These are phyloP conservation scores for Liquidambar formosana DNA, from an alignment of 164 flowering plant genomes.

Conservation along the genomic window DNA sequence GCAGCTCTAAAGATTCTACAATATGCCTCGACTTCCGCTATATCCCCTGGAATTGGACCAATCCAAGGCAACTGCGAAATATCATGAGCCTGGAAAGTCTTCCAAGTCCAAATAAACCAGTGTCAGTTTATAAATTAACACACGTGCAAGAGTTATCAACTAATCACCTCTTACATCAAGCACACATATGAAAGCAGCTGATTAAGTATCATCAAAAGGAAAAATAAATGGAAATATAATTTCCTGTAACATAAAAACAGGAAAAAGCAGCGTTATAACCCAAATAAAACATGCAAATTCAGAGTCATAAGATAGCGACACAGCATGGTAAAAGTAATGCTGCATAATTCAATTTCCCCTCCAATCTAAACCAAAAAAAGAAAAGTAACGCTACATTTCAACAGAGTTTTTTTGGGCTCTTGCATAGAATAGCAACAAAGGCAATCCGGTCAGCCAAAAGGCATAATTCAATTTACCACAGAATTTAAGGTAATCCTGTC, in stretches of 20 bases:
- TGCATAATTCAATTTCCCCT: too few species aligned
- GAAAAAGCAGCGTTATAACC: background rate
- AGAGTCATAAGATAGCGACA: background rate
- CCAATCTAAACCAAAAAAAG: too few species aligned
- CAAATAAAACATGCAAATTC: background rate
- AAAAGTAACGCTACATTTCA: background rate
- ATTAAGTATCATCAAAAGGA: background rate
- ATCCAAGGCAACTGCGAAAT: constrained; percentile 60
- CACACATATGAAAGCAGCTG: background rate
- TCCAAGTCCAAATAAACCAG: constrained; percentile 22
- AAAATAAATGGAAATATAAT: background rate
- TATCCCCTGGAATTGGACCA: constrained; percentile 97
- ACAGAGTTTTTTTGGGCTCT: too few species aligned
- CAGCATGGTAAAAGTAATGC: background rate
- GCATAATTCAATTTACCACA: background rate
- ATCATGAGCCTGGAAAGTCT: constrained; percentile 53
- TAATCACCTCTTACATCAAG: background rate
- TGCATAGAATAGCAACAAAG: background rate
- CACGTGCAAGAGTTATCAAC: background rate
- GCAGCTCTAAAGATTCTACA: constrained; percentile 95
- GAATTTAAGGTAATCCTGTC: background rate
- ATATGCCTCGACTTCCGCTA: constrained; percentile 96
- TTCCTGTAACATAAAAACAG: background rate
- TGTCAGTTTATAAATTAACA: constrained; percentile 15
- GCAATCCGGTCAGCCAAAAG: background rate